Evolutionary conservation across 305 asterid species (phyloP).

Genomic region (Rubia tinctorum): DNA sequence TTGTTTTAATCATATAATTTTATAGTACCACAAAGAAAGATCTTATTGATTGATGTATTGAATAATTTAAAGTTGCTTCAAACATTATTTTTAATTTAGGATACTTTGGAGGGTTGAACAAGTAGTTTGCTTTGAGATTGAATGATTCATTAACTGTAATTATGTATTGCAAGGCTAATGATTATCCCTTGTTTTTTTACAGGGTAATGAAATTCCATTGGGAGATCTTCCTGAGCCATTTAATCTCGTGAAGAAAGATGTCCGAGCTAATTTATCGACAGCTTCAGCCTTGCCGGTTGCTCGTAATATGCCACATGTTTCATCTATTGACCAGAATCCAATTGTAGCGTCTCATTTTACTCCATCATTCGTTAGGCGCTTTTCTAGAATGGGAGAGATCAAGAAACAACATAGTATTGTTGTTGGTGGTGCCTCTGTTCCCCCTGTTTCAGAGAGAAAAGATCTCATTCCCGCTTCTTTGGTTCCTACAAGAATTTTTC

Average conservation of each 20-base stretch:
- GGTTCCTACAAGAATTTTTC: constrained; percentile 16
- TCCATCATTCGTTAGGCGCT: constrained; percentile 48
- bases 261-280: constrained; percentile 14
- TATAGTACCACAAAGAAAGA: not conserved
- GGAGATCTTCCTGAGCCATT: constrained; percentile 63
- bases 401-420: constrained; percentile 6
- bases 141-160: not conserved
- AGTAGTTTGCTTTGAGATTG: not conserved
- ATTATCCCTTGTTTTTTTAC: constrained; percentile 19
- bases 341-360: constrained; percentile 46
- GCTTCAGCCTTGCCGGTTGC: constrained; percentile 17
- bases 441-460: constrained; percentile 20
- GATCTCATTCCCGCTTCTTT: constrained; percentile 17
- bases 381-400: constrained; percentile 25
- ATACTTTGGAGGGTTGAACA: not conserved
- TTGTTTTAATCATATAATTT: not conserved
- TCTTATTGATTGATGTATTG: no score
- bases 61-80: not conserved
- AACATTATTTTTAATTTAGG: not conserved
- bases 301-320: constrained; percentile 17
- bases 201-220: constrained; percentile 84
- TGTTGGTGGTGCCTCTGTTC: constrained; percentile 1
- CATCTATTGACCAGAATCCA: constrained; percentile 21
- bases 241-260: constrained; percentile 29
- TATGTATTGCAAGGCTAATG: not conserved